Conservation (phyloP, 2,329 filamentous ascomycete species). For the Onygenales sp. region DNA sequence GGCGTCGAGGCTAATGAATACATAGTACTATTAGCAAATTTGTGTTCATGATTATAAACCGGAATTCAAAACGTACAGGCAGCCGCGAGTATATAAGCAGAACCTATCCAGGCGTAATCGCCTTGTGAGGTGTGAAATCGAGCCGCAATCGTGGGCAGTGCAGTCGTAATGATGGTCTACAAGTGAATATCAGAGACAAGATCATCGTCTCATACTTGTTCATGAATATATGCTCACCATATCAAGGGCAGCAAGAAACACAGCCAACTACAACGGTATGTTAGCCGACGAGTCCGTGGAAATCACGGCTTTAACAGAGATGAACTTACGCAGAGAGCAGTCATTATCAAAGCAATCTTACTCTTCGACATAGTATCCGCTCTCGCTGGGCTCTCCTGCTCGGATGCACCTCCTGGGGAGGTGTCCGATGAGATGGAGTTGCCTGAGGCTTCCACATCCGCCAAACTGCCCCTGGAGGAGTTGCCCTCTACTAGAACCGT, state of each 20-base stretch:
- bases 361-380: slow-evolving; percentile 8
- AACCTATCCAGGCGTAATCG: slow-evolving; percentile 30
- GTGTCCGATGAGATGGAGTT: not conserved
- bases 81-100: slow-evolving; percentile 25
- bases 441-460: not conserved
- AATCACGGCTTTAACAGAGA: not conserved
- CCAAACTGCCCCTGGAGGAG: not conserved
- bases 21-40: not conserved
- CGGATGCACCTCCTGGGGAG: not conserved
- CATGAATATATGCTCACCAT: slow-evolving; percentile 30
- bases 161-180: slow-evolving; percentile 26
- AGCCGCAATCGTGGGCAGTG: slow-evolving; percentile 24
- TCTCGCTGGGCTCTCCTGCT: not conserved
- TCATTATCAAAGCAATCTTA: slow-evolving; percentile 11
- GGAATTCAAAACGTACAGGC: slow-evolving; percentile 16
- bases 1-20: slow-evolving; percentile 29
- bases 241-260: slow-evolving; percentile 52
- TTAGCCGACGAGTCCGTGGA: not conserved
- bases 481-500: not conserved
- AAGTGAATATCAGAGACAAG: not conserved
- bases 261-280: slow-evolving; percentile 37
- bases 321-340: slow-evolving; percentile 10
- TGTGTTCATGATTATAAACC: slow-evolving; percentile 4
- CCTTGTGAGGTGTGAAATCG: slow-evolving; percentile 22
- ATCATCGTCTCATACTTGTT: not conserved